phyloP scores from a whole-genome alignment of 208 protist genomes.

The Acanthamoeba royreba region DNA sequence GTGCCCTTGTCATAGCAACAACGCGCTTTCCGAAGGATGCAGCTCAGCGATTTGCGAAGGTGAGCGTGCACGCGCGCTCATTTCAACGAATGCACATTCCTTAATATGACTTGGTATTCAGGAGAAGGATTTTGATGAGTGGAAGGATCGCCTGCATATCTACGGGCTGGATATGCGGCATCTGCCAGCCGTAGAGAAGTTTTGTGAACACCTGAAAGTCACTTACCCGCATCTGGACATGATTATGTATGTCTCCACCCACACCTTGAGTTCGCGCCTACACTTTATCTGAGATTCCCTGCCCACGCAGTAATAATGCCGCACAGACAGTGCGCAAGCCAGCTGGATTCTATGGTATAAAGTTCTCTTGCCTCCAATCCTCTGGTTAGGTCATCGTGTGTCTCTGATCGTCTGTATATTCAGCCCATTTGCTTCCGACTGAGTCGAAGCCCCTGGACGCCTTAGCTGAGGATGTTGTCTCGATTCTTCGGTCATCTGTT shows the following conservation, averaged over 20 bases:
- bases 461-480: neutral
- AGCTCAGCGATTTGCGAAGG: conserved; percentile 82
- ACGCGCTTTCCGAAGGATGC: conserved; percentile 74
- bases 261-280: neutral
- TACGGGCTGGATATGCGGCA: conserved; percentile 93
- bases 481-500: neutral
- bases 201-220: conserved; percentile 81
- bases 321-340: conserved; percentile 95
- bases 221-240: neutral
- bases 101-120: conserved; percentile 82
- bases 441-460: neutral
- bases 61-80: neutral
- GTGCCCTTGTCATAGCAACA: conserved; percentile 74
- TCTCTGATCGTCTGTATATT: neutral
- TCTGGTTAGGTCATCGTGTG: neutral
- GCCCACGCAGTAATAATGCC: conserved; percentile 95
- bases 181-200: conserved; percentile 89
- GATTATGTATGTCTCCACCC: neutral
- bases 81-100: conserved; percentile 69
- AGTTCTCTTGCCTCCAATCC: conserved; percentile 52
- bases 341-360: conserved; percentile 87
- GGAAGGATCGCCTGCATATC: conserved; percentile 87
- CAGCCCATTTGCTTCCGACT: neutral
- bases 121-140: conserved; percentile 88
- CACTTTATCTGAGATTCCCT: conserved; percentile 75